phyloP scores from a whole-genome alignment of 495 filamentous ascomycete genomes.

The Lophiostoma macrostomum region DNA sequence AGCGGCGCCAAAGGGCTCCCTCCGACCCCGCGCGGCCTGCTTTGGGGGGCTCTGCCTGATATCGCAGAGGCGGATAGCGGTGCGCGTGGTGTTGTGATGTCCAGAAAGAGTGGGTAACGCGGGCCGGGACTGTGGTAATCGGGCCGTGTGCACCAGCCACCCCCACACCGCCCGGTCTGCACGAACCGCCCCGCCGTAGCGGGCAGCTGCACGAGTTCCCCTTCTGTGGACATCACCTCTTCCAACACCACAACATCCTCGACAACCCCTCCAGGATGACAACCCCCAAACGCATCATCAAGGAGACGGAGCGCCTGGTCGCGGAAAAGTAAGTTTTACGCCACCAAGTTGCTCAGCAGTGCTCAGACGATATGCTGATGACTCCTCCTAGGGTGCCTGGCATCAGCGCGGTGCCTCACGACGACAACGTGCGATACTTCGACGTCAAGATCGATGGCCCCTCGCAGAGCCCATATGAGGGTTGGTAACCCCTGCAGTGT shows the following conservation, averaged over 20 bases:
- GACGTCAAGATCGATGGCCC: slow-evolving; percentile 97
- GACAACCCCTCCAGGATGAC: slow-evolving; percentile 44
- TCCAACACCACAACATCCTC: not conserved
- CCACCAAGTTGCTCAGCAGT: not conserved
- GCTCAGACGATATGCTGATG: slow-evolving; percentile 3
- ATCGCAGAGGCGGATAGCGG: not conserved
- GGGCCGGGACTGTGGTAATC: not conserved
- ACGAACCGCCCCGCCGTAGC: not conserved
- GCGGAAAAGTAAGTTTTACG: slow-evolving; percentile 76
- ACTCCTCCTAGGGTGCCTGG: slow-evolving; percentile 70
- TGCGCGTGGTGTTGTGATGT: not conserved
- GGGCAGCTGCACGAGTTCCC: not conserved
- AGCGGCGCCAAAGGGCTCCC: too few relatives aligned
- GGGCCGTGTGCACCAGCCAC: not conserved
- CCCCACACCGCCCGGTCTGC: not conserved
- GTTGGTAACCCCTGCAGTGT: slow-evolving; percentile 43
- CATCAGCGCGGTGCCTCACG: slow-evolving; percentile 95
- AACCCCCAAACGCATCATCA: slow-evolving; percentile 93
- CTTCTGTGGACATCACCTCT: not conserved
- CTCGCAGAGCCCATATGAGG: slow-evolving; percentile 88
- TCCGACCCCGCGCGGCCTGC: too few relatives aligned
- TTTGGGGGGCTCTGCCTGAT: not conserved
- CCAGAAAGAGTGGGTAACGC: not conserved
- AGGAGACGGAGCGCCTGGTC: slow-evolving; percentile 97
- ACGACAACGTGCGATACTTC: slow-evolving; percentile 97